These are phyloP conservation scores for Pythium vanterpoolii DNA, from an alignment of 352 stramenopile genomes.

Conservation along the genomic window DNA sequence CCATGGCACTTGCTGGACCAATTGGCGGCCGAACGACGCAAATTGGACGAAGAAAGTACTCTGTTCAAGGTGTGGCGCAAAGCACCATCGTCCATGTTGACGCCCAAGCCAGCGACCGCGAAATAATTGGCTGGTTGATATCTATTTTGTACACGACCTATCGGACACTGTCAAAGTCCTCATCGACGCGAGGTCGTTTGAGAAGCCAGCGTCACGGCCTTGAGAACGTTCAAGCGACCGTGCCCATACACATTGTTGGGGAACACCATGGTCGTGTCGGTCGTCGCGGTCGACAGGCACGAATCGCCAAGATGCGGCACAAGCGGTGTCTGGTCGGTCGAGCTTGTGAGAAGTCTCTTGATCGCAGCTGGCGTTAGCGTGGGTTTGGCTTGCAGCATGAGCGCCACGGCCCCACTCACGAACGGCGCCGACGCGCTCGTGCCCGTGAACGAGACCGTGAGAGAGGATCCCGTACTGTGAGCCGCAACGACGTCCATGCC, in stretches of 20 bases:
- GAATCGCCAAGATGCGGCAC: constrained; percentile 15
- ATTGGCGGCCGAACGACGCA: constrained; percentile 39
- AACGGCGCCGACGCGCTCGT: constrained; percentile 43
- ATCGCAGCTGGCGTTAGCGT: constrained; percentile 22
- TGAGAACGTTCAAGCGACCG: constrained; percentile 42
- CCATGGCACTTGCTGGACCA: constrained; percentile 74
- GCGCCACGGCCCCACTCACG: constrained; percentile 32
- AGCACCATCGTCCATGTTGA: constrained; percentile 18
- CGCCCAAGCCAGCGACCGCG: not conserved
- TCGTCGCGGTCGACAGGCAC: not conserved
- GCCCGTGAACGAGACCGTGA: constrained; percentile 22
- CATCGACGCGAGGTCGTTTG: not conserved
- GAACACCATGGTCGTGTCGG: constrained; percentile 23
- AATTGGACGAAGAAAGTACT: constrained; percentile 49
- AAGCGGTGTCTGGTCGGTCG: constrained; percentile 9
- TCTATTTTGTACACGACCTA: not conserved
- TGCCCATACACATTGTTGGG: constrained; percentile 63
- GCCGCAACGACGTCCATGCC: constrained; percentile 31
- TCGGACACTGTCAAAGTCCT: not conserved
- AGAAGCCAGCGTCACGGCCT: constrained; percentile 13
- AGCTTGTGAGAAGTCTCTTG: constrained; percentile 24
- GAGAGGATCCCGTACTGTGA: constrained; percentile 6
- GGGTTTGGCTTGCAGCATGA: constrained; percentile 37
- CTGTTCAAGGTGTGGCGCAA: constrained; percentile 61
- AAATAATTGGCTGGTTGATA: not conserved